phyloP scores from a whole-genome alignment of 2,329 filamentous ascomycete species.

The Neobulgaria alba region DNA sequence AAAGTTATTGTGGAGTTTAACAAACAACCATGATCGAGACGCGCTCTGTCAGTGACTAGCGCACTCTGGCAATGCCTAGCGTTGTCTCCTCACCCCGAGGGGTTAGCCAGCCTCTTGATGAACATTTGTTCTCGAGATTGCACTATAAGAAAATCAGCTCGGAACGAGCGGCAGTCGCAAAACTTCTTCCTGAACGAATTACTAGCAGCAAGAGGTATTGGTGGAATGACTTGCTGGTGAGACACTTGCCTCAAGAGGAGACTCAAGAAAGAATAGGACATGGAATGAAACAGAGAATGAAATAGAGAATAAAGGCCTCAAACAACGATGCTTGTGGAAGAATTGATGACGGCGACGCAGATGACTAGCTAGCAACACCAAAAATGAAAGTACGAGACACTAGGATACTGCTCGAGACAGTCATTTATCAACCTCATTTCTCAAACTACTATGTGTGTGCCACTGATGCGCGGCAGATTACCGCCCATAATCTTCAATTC shows the following conservation, averaged over 20 bases:
- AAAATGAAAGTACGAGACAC: not conserved
- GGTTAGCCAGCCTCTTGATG: not conserved
- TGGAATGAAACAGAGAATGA: not conserved
- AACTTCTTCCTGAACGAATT: not conserved
- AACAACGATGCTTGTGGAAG: not conserved
- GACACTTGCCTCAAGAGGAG: not conserved
- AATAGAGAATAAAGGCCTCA: not conserved
- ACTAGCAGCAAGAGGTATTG: not conserved
- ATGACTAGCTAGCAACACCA: not conserved
- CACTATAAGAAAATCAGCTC: not conserved
- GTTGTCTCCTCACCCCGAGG: not conserved
- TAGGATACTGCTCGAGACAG: not conserved
- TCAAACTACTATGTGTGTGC: not conserved
- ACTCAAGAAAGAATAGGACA: not conserved
- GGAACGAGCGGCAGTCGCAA: not conserved
- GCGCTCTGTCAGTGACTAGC: not conserved
- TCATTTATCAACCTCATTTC: not conserved
- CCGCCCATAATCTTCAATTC: not conserved
- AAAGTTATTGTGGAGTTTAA: not conserved
- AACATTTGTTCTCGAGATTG: not conserved
- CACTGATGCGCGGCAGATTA: not conserved
- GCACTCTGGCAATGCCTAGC: not conserved
- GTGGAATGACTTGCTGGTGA: not conserved
- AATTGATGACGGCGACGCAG: not conserved
- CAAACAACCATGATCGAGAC: not conserved